A percentile compares a stretch with the other conserved stretches of the same genome.
These are phyloP conservation scores for Trypethelium eluteriae DNA, from an alignment of 495 filamentous ascomycete species.

Conservation along the genomic window DNA sequence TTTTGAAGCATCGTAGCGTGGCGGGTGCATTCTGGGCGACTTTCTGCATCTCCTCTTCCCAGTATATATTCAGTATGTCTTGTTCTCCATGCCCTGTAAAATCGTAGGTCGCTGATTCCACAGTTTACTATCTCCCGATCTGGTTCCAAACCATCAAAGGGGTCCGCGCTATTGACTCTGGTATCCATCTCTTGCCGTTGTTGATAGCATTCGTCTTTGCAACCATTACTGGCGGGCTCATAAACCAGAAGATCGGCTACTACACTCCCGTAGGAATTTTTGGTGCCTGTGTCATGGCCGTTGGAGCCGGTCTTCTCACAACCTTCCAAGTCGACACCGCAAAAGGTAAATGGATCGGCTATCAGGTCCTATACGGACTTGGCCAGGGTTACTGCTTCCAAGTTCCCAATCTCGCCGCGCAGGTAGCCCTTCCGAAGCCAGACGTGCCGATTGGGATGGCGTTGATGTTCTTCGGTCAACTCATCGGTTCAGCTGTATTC, in stretches of 20 bases:
- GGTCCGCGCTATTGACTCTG: conserved; percentile 18
- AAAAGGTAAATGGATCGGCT: conserved; percentile 13
- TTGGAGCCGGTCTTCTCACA: conserved; percentile 20
- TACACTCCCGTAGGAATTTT: conserved; percentile 15
- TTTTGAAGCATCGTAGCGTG: conserved; percentile 16
- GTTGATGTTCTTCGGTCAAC: not conserved
- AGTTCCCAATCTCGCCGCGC: not conserved
- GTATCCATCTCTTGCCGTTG: conserved; percentile 25
- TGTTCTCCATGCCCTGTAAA: conserved; percentile 16
- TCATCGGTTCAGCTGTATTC: conserved; percentile 7
- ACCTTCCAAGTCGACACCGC: conserved; percentile 19
- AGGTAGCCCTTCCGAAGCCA: not conserved
- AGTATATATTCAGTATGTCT: conserved; percentile 17
- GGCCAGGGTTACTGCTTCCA: conserved; percentile 12
- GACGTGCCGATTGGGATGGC: not conserved
- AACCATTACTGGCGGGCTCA: conserved; percentile 8
- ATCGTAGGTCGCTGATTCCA: too few species aligned
- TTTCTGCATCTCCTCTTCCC: not conserved
- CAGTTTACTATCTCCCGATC: conserved; percentile 25
- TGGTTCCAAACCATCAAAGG: conserved; percentile 27
- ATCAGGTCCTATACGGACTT: conserved; percentile 15
- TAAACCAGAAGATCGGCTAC: conserved; percentile 13
- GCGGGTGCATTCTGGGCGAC: conserved; percentile 22
- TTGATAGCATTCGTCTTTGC: conserved; percentile 15
- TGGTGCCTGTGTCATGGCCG: conserved; percentile 20